Conservation (phyloP, 345 rosid genomes). For the Raphanus raphanistrum region DNA sequence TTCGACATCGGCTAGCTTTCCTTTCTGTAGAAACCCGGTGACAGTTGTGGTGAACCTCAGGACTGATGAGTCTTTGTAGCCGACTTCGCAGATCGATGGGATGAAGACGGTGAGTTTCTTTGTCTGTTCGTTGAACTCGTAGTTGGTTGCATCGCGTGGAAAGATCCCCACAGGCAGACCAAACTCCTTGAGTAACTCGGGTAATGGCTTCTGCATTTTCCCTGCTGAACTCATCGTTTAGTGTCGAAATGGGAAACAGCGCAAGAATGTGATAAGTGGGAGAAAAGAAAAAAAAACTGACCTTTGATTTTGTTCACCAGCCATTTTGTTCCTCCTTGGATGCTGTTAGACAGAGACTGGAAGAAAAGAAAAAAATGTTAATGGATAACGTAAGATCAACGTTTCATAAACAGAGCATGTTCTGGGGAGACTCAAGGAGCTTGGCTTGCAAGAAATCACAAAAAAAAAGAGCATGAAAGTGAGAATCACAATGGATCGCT, state of each 20-base stretch:
- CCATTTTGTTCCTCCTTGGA: conserved; percentile 94
- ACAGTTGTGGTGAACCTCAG: conserved; percentile 81
- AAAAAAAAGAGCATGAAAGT: not conserved
- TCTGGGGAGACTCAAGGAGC: not conserved
- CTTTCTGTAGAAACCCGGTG: conserved; percentile 64
- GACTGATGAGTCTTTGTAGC: conserved; percentile 82
- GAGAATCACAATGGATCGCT: not conserved
- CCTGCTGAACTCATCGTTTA: conserved; percentile 45
- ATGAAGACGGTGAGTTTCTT: conserved; percentile 72
- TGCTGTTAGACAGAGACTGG: conserved; percentile 75
- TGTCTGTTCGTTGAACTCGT: conserved; percentile 83
- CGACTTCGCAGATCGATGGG: conserved; percentile 73
- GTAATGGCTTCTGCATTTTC: conserved; percentile 67
- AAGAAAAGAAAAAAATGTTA: not conserved
- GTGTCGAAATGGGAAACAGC: not conserved
- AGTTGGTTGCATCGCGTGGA: conserved; percentile 81
- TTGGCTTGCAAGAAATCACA: not conserved
- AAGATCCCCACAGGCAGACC: conserved; percentile 84
- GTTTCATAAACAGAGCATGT: conserved; percentile 4
- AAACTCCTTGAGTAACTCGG: conserved; percentile 80
- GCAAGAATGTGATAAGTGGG: not conserved
- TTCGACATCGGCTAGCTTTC: conserved; percentile 75
- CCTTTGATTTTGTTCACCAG: conserved; percentile 94
- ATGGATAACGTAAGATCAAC: not conserved
- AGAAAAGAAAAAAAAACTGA: conserved; percentile 20